A percentile compares a stretch with the other conserved stretches of the same genome.
phyloP scores from a whole-genome alignment of 2,329 filamentous ascomycete species.

The Ciborinia camelliae region DNA sequence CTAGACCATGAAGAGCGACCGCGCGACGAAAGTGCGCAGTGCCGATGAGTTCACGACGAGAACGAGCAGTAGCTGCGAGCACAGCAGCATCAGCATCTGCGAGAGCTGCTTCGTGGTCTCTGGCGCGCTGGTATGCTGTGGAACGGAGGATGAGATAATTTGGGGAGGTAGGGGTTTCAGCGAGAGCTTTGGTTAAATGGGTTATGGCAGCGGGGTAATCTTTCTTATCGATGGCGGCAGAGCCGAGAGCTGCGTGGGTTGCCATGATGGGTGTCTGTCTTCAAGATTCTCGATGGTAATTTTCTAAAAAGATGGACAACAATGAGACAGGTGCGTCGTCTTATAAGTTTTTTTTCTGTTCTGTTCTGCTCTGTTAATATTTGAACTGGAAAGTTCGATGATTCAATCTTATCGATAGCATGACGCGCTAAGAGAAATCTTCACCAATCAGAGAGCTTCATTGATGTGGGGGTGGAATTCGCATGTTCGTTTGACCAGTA shows the following conservation, averaged over 20 bases:
- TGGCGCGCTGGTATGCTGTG: conserved; percentile 68
- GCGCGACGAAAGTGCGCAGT: conserved; percentile 80
- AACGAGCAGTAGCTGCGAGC: conserved; percentile 60
- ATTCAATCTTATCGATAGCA: background rate
- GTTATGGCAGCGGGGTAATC: conserved; percentile 66
- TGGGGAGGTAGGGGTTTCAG: conserved; percentile 64
- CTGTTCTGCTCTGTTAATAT: background rate
- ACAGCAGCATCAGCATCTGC: conserved; percentile 67
- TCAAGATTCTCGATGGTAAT: background rate
- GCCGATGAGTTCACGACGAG: conserved; percentile 69
- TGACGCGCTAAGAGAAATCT: background rate
- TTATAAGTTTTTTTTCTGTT: too few relatives aligned
- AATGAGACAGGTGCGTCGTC: too few relatives aligned
- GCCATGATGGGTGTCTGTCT: conserved; percentile 42
- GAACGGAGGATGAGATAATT: conserved; percentile 80
- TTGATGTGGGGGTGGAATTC: background rate
- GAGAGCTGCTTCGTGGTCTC: conserved; percentile 61
- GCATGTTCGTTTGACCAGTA: background rate
- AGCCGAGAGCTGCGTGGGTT: conserved; percentile 49
- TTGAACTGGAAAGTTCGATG: conserved; percentile 5
- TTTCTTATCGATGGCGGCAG: conserved; percentile 58
- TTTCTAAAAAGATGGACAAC: background rate
- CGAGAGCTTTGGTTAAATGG: conserved; percentile 65
- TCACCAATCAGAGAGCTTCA: background rate
- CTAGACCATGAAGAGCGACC: conserved; percentile 67